Conservation (phyloP, 495 filamentous ascomycete species). For the Thermothielavioides terrestris region DNA sequence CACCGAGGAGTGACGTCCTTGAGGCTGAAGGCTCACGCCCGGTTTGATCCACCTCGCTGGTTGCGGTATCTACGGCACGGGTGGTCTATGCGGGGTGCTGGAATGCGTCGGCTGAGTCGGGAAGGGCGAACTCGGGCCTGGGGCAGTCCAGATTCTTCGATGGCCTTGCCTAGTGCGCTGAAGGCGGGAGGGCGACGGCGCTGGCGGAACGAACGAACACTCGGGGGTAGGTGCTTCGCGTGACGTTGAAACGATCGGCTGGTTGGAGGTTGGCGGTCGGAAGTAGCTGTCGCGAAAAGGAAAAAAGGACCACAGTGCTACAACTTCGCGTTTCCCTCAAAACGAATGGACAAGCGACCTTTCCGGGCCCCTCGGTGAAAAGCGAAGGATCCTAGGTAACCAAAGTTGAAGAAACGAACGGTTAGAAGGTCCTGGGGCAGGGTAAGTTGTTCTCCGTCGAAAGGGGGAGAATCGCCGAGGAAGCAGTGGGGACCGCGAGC, state of each 20-base stretch:
- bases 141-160: background rate
- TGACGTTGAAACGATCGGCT: background rate
- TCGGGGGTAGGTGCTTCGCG: background rate
- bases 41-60: background rate
- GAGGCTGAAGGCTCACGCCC: background rate
- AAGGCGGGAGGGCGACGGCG: background rate
- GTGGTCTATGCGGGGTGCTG: background rate
- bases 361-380: background rate
- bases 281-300: no score
- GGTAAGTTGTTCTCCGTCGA: background rate
- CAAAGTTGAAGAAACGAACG: no score
- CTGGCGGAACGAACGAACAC: background rate
- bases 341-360: slow-evolving; percentile 10
- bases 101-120: background rate
- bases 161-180: background rate
- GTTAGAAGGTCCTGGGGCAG: no score
- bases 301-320: no score
- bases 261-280: background rate
- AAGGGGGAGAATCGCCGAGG: background rate
- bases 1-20: background rate
- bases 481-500: background rate
- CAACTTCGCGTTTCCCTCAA: background rate
- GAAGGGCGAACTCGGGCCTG: background rate
- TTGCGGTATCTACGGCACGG: background rate
- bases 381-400: background rate